Conservation (phyloP, 2,329 filamentous ascomycete species). For the Clonostachys solani region DNA sequence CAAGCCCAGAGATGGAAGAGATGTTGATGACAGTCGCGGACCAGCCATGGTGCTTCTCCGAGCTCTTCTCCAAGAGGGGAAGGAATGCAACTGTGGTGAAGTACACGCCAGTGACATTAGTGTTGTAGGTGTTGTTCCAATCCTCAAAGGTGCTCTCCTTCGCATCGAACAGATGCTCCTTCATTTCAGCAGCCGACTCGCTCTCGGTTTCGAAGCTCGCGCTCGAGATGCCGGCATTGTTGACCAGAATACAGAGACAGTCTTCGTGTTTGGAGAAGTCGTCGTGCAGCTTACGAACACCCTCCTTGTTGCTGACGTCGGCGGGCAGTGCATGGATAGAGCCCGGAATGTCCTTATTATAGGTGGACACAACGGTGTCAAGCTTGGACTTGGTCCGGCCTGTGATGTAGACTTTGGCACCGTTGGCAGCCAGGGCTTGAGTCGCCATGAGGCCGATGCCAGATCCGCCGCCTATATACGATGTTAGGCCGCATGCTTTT, state of each 20-base stretch:
- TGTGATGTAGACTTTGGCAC: constrained; percentile 67
- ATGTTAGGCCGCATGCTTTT: background rate
- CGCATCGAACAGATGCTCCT: constrained; percentile 63
- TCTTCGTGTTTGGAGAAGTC: constrained; percentile 51
- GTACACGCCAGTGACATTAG: constrained; percentile 69
- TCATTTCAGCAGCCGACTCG: constrained; percentile 46
- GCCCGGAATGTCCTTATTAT: constrained; percentile 46
- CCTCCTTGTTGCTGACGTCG: constrained; percentile 59
- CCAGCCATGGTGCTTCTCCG: constrained; percentile 36
- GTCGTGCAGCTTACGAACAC: constrained; percentile 51
- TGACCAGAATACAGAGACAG: constrained; percentile 61
- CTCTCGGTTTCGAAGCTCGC: constrained; percentile 48
- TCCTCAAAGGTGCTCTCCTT: constrained; percentile 55
- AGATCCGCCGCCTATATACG: constrained; percentile 41
- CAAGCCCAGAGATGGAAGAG: constrained; percentile 60
- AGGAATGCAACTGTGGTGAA: constrained; percentile 61
- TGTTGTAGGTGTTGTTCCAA: constrained; percentile 70
- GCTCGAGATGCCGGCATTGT: constrained; percentile 64
- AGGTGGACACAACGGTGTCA: constrained; percentile 53
- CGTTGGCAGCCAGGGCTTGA: constrained; percentile 62
- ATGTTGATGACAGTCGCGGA: constrained; percentile 64
- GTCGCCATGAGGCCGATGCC: constrained; percentile 68
- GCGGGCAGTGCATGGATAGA: constrained; percentile 55
- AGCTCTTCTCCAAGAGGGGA: constrained; percentile 53
- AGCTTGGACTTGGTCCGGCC: constrained; percentile 61